phyloP scores from a whole-genome alignment of 2,329 filamentous ascomycete species.

The Fusarium hostae region DNA sequence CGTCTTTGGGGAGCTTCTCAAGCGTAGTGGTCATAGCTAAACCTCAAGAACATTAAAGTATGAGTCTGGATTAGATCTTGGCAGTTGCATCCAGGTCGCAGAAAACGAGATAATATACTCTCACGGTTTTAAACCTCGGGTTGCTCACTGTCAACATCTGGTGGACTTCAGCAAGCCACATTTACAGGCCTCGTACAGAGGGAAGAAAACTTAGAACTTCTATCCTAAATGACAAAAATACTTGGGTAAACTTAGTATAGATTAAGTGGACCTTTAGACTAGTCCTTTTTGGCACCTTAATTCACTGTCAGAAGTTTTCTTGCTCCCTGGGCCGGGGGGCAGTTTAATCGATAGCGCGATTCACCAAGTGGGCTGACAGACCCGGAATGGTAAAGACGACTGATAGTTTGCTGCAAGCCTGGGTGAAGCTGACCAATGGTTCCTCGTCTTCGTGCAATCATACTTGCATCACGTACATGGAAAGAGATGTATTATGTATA shows the following conservation, averaged over 20 bases:
- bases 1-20: not conserved
- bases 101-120: accelerated
- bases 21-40: not conserved
- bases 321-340: not conserved
- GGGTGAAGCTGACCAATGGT: not conserved
- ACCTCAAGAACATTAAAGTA: no score
- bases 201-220: no score
- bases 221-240: accelerated
- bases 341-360: not conserved
- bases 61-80: not conserved
- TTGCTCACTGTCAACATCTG: no score
- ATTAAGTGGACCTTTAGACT: accelerated
- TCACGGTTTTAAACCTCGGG: no score
- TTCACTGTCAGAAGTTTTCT: accelerated
- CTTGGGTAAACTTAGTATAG: accelerated
- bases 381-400: not conserved
- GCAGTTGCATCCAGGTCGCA: not conserved
- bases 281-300: not conserved
- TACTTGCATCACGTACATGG: no score
- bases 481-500: no score
- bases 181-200: not conserved
- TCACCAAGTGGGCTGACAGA: not conserved
- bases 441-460: not conserved
- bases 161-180: not conserved
- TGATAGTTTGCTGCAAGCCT: not conserved